Evolutionary conservation across 345 rosid genomes (phyloP).

Genomic region (Bruguiera gymnorhiza): DNA sequence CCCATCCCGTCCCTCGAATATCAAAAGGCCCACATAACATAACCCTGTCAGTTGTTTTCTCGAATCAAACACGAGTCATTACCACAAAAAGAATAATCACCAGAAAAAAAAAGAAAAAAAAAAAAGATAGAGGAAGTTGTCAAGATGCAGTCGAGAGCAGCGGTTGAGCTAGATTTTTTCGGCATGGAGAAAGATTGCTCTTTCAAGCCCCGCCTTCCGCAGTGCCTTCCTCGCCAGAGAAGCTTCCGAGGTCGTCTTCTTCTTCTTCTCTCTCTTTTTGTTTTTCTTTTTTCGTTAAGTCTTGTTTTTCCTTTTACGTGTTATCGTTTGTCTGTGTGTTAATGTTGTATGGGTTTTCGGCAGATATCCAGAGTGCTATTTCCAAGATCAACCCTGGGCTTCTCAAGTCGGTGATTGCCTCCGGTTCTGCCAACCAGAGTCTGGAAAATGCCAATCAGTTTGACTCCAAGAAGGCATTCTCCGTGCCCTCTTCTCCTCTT

Average conservation of each 20-base stretch:
- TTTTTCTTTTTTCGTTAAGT: neutral
- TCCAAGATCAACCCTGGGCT: constrained; percentile 79
- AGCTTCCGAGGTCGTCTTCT: constrained; percentile 59
- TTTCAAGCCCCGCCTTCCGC: constrained; percentile 44
- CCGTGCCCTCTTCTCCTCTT: constrained; percentile 50
- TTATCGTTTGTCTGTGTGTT: too few relatives aligned
- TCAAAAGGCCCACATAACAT: too few relatives aligned
- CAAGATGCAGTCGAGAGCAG: constrained; percentile 38
- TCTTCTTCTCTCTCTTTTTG: neutral
- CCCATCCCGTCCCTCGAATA: too few relatives aligned
- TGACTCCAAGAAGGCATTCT: neutral
- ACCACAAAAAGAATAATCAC: too few relatives aligned
- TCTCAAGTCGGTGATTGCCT: constrained; percentile 64
- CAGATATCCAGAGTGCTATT: constrained; percentile 76
- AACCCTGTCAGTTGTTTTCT: too few relatives aligned
- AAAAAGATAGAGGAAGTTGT: too few relatives aligned
- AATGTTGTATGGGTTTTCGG: neutral
- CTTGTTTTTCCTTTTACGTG: too few relatives aligned
- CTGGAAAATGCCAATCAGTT: neutral
- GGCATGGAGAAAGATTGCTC: constrained; percentile 47
- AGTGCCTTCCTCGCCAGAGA: constrained; percentile 50
- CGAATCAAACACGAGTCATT: too few relatives aligned
- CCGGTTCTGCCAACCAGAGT: constrained; percentile 25
- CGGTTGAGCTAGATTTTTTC: constrained; percentile 75
- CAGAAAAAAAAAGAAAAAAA: too few relatives aligned